Evolutionary conservation across 371 early-diverging fungal species (phyloP).

Genomic region (Mucor velutinosus): DNA sequence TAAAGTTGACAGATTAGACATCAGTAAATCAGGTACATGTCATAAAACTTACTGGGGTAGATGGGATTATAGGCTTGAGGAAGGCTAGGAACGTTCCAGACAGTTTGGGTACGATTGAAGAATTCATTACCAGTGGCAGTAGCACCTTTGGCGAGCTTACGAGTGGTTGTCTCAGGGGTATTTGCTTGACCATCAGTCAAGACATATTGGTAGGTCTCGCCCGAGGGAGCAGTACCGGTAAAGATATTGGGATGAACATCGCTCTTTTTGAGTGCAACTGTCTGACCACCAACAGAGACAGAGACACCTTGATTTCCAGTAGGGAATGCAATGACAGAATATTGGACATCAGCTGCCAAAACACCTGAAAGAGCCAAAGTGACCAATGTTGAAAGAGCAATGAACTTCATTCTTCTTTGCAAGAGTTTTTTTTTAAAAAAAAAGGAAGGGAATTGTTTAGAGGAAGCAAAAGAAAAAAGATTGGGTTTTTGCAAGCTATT

Average conservation of each 20-base stretch:
- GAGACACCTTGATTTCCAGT: constrained; percentile 25
- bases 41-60: constrained; percentile 47
- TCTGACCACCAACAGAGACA: constrained; percentile 40
- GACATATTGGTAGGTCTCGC: constrained; percentile 39
- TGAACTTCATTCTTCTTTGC: constrained; percentile 14
- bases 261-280: constrained; percentile 26
- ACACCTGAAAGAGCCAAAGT: constrained; percentile 14
- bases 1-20: constrained; percentile 44
- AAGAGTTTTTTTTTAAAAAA: neutral
- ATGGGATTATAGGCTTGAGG: constrained; percentile 57
- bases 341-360: constrained; percentile 38
- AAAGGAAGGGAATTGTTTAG: neutral
- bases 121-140: constrained; percentile 56
- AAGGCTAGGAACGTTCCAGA: constrained; percentile 45
- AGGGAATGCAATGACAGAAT: constrained; percentile 49
- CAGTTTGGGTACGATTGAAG: constrained; percentile 49
- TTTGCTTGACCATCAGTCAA: constrained; percentile 21
- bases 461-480: constrained; percentile 2
- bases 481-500: neutral
- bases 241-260: constrained; percentile 37
- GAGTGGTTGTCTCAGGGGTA: constrained; percentile 28
- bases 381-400: constrained; percentile 14
- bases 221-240: constrained; percentile 41
- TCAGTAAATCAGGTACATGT: constrained; percentile 29
- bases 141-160: constrained; percentile 39